Conservation (phyloP, 176 grass and related monocot genomes). For the Carex parvula region DNA sequence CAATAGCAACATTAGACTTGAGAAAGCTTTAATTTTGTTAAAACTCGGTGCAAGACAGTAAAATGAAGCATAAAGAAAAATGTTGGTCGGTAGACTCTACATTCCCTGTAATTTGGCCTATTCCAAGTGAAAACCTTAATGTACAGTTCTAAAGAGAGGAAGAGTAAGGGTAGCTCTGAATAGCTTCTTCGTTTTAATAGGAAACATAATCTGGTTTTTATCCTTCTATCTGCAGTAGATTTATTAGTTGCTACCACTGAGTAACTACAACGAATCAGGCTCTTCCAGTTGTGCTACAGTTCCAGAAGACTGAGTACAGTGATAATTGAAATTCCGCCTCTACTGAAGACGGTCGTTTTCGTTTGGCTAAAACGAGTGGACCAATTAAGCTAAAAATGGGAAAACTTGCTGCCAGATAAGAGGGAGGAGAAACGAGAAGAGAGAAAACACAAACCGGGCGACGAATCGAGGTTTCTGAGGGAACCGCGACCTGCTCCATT, state of each 20-base stretch:
- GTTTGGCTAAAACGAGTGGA: not conserved
- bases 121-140: not conserved
- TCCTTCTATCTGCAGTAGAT: not conserved
- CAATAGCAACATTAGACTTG: not conserved
- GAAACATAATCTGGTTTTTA: not conserved
- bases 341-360: not conserved
- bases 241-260: not conserved
- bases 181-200: not conserved
- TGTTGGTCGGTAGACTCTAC: not conserved
- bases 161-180: not conserved
- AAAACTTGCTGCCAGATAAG: not conserved
- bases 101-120: not conserved
- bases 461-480: conserved; percentile 36
- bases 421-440: not conserved
- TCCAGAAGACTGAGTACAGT: not conserved
- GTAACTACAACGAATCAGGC: not conserved
- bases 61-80: not conserved
- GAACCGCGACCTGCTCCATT: conserved; percentile 43
- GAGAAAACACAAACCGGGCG: conserved; percentile 19
- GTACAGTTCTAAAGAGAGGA: not conserved
- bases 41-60: not conserved
- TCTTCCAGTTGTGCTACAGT: not conserved
- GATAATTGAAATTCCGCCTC: not conserved
- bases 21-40: not conserved
- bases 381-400: not conserved